Evolutionary conservation across 495 filamentous ascomycete species (phyloP).

Genomic region (Hypoxylon lienhwacheense): DNA sequence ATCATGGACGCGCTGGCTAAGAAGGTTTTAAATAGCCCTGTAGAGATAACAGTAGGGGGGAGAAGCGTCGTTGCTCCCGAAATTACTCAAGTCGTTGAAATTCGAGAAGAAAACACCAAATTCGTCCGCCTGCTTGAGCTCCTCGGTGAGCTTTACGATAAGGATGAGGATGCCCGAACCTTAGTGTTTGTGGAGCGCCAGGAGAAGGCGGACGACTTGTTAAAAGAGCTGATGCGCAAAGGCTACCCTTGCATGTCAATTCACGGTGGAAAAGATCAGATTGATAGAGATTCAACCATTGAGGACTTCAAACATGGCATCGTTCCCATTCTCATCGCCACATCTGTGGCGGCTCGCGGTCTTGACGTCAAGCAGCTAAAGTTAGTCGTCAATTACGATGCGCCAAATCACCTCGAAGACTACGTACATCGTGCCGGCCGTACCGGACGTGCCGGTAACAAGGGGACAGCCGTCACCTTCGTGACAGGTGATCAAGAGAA

Average conservation of each 20-base stretch:
- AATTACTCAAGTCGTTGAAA: slow-evolving; percentile 91
- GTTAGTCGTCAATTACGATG: slow-evolving; percentile 95
- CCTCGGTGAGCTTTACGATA: slow-evolving; percentile 81
- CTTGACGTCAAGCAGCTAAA: slow-evolving; percentile 97
- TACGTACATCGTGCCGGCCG: slow-evolving; percentile 96
- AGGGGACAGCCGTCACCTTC: slow-evolving; percentile 92
- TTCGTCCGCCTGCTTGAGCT: slow-evolving; percentile 82
- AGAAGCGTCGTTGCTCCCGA: slow-evolving; percentile 90
- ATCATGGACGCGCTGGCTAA: slow-evolving; percentile 90
- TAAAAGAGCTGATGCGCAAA: slow-evolving; percentile 80
- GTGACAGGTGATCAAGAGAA: slow-evolving; percentile 89
- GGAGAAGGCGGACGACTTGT: slow-evolving; percentile 84
- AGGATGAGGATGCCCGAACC: slow-evolving; percentile 84
- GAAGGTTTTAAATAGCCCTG: slow-evolving; percentile 80
- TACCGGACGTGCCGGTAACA: slow-evolving; percentile 93
- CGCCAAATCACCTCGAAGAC: slow-evolving; percentile 94
- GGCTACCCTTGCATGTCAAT: slow-evolving; percentile 96
- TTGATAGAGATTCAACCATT: slow-evolving; percentile 92
- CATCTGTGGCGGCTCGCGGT: slow-evolving; percentile 93
- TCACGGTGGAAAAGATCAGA: slow-evolving; percentile 94
- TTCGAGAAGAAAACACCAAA: slow-evolving; percentile 80
- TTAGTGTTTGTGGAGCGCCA: slow-evolving; percentile 95
- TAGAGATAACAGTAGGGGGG: slow-evolving; percentile 92
- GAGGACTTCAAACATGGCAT: slow-evolving; percentile 92
- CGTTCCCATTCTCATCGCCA: slow-evolving; percentile 87